These are phyloP conservation scores for Sporothrix brunneoviolacea DNA, from an alignment of 2,329 filamentous ascomycete genomes.

Conservation along the genomic window DNA sequence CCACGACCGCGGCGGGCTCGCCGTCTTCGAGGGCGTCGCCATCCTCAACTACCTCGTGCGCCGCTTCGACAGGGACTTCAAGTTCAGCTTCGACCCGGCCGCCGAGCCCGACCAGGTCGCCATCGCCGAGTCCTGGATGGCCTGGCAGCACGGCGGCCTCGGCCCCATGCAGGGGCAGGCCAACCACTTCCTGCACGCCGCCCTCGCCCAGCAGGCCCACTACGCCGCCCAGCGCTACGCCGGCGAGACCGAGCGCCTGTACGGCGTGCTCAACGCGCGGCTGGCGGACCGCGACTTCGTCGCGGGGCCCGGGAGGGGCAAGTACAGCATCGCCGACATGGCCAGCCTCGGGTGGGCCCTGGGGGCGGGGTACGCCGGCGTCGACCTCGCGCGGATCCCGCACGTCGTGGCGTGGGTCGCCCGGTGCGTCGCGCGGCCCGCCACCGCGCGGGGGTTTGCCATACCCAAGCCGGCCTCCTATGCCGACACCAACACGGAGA, in stretches of 20 bases:
- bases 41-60: slow-evolving; percentile 53
- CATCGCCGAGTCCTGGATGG: slow-evolving; percentile 53
- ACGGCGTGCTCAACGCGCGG: slow-evolving; percentile 63
- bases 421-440: slow-evolving; percentile 50
- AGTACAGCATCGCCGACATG: slow-evolving; percentile 65
- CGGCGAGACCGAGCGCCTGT: slow-evolving; percentile 68
- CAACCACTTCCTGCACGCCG: slow-evolving; percentile 64
- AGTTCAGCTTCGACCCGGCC: slow-evolving; percentile 21
- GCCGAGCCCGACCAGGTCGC: slow-evolving; percentile 27
- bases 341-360: slow-evolving; percentile 65
- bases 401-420: slow-evolving; percentile 61
- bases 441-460: slow-evolving; percentile 55
- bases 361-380: slow-evolving; percentile 48
- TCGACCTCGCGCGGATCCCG: slow-evolving; percentile 59
- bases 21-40: slow-evolving; percentile 67
- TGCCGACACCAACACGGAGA: slow-evolving; percentile 33
- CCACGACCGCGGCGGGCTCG: slow-evolving; percentile 53
- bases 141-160: slow-evolving; percentile 68
- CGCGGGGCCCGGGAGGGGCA: slow-evolving; percentile 46
- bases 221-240: slow-evolving; percentile 69
- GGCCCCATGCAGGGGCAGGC: slow-evolving; percentile 69
- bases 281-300: slow-evolving; percentile 47
- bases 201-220: slow-evolving; percentile 56
- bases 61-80: slow-evolving; percentile 30
- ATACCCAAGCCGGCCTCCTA: slow-evolving; percentile 43